These are phyloP conservation scores for Cucumis cinereus DNA, from an alignment of 306 rosid genomes.

Conservation along the genomic window DNA sequence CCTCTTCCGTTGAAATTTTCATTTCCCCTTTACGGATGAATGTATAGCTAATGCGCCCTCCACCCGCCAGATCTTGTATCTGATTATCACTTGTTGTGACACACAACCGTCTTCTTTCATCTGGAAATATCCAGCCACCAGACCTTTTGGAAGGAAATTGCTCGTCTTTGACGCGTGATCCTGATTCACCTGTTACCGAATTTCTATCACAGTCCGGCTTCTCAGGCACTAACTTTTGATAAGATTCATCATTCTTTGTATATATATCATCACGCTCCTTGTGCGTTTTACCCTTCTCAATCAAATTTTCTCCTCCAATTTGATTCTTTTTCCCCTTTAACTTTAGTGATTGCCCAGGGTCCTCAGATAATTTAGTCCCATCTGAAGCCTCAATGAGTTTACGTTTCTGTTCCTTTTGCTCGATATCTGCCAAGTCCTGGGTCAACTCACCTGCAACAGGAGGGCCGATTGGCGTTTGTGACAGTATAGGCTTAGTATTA, in stretches of 20 bases:
- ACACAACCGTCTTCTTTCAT: conserved; percentile 32
- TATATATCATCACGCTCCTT: conserved; percentile 10
- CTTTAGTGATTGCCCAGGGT: neutral
- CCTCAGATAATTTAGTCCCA: conserved; percentile 8
- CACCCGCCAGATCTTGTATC: conserved; percentile 18
- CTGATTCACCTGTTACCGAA: conserved; percentile 17
- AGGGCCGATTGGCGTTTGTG: conserved; percentile 6
- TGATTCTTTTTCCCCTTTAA: neutral
- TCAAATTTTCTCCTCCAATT: conserved; percentile 19
- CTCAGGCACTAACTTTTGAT: conserved; percentile 2
- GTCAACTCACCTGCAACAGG: conserved; percentile 14
- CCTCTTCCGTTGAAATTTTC: conserved; percentile 34
- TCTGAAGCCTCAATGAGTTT: conserved; percentile 1
- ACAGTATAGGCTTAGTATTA: conserved; percentile 5
- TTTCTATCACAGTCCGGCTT: conserved; percentile 10
- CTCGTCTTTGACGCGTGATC: conserved; percentile 6
- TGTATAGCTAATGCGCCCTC: conserved; percentile 15
- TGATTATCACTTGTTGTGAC: conserved; percentile 40
- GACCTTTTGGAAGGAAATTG: conserved; percentile 21
- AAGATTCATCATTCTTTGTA: conserved; percentile 19
- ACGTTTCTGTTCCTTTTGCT: conserved; percentile 9
- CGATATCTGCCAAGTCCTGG: conserved; percentile 3
- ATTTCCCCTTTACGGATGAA: conserved; percentile 17
- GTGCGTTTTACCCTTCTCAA: conserved; percentile 8
- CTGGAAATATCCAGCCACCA: conserved; percentile 45